These are phyloP conservation scores for Alternaria burnsii DNA, from an alignment of 2,329 filamentous ascomycete genomes.

Conservation along the genomic window DNA sequence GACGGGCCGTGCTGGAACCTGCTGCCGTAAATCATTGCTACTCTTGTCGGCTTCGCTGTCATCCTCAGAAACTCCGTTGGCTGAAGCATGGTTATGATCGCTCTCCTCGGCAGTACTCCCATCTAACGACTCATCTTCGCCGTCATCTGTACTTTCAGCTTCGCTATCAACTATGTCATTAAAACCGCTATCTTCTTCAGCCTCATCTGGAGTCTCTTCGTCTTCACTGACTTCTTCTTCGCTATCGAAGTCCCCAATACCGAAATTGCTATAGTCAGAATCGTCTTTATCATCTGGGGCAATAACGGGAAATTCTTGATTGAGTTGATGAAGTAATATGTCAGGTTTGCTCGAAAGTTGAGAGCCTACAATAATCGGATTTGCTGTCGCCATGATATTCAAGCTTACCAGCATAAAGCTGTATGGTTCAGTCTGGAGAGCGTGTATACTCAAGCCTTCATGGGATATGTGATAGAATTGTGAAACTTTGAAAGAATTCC, in stretches of 20 bases:
- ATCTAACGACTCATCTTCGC: neutral
- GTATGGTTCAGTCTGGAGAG: neutral
- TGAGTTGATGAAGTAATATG: neutral
- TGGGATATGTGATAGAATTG: neutral
- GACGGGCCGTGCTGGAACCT: neutral
- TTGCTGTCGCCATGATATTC: neutral
- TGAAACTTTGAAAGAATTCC: neutral
- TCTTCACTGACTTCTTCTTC: neutral
- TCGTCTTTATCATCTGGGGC: neutral
- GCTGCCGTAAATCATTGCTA: neutral
- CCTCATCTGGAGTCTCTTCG: neutral
- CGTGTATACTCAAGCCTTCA: neutral
- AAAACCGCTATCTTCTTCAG: neutral
- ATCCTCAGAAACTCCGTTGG: neutral
- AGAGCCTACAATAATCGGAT: neutral
- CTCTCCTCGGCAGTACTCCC: neutral
- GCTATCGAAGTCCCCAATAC: neutral
- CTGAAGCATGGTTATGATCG: neutral
- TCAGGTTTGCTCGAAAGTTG: neutral
- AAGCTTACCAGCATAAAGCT: neutral
- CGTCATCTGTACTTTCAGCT: neutral
- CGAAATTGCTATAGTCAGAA: neutral
- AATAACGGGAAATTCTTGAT: neutral
- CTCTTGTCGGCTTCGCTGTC: neutral
- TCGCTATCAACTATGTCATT: neutral